Base-by-base conservation (phyloP, 768 basidiomycete genomes). In the Hirschioporus abietinus region DNA sequence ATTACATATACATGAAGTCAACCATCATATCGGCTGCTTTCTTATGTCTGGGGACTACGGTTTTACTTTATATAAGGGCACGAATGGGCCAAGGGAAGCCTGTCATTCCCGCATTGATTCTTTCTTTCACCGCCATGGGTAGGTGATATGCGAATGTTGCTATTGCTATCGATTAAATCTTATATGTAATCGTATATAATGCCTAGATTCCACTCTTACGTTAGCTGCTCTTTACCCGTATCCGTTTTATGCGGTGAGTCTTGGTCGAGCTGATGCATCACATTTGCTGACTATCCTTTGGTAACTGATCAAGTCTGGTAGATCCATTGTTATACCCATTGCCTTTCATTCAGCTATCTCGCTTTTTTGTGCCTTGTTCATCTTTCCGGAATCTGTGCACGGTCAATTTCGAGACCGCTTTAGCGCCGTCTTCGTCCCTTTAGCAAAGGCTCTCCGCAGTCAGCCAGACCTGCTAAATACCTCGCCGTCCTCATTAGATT, bases 341-440 rank as follows among this genome's bases (percentile, higher is more conserved):
- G 72, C 78, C 0, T 79, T 90, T 64, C 89, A 91, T 72, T 82
- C 83, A 9, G 86, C 80, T 0, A 69, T 92, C 24, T 74, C 86
- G 9, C 76, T 92, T 66, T 61, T 82, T 1, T 71, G 76, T 6
- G 86, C 87, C 1, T 73, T 86, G 4, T 12, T 83, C 35, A 75
- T 92, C 59, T 91, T 91, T 74, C 90, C 91, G 0, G 77, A 79
- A 0, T 85, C 89, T 1, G 79, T 89, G 58, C 88, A 90, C 0
- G 77, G 86, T 0, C 76, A 82, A 61, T 91, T 88, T 71, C 84
- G 85, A 1, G 77, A 72, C 20, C 78, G 82, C 7, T 76, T 91
- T 1, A 77, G 79, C 58, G 75, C 67, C 2, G 81, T 87, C 7
- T 74, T 90, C 15, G 68, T 74, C 4, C 86, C 88, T 0, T 76